These are phyloP conservation scores for Myrica gale DNA, from an alignment of 306 rosid genomes.

Conservation along the genomic window DNA sequence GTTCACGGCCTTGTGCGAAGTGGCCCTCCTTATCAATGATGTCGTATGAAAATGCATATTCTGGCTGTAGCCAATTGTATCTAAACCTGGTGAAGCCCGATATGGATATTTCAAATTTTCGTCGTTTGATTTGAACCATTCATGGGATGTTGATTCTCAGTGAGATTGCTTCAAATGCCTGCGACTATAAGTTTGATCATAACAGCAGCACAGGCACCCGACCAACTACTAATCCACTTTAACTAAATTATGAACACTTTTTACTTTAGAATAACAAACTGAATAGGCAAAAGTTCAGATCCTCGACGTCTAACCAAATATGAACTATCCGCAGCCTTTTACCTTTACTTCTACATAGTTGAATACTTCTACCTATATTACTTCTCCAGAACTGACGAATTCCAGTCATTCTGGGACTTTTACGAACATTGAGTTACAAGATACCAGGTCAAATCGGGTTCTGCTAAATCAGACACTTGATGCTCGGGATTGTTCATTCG, in stretches of 20 bases:
- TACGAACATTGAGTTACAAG: conserved; percentile 12
- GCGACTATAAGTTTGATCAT: background rate
- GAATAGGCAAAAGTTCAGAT: conserved; percentile 1
- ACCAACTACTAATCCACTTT: background rate
- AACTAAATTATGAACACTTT: background rate
- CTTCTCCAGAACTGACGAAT: background rate
- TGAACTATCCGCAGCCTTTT: background rate
- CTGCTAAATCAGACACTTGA: conserved; percentile 3
- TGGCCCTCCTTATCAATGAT: no score
- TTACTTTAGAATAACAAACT: background rate
- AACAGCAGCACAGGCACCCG: background rate
- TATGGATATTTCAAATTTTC: background rate
- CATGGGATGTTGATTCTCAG: no score
- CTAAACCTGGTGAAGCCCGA: background rate
- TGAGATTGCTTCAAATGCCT: conserved; percentile 1
- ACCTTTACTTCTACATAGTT: background rate
- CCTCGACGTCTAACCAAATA: background rate
- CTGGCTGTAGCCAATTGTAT: background rate
- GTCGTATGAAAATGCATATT: background rate
- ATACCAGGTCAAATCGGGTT: conserved; percentile 12
- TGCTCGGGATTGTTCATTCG: conserved; percentile 13
- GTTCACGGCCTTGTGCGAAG: no score
- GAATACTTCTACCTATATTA: background rate
- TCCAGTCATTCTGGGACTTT: conserved; percentile 12
- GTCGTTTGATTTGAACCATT: background rate